These are phyloP conservation scores for Globisporangium irregulare DNA, from an alignment of 352 stramenopile genomes.

Conservation along the genomic window DNA sequence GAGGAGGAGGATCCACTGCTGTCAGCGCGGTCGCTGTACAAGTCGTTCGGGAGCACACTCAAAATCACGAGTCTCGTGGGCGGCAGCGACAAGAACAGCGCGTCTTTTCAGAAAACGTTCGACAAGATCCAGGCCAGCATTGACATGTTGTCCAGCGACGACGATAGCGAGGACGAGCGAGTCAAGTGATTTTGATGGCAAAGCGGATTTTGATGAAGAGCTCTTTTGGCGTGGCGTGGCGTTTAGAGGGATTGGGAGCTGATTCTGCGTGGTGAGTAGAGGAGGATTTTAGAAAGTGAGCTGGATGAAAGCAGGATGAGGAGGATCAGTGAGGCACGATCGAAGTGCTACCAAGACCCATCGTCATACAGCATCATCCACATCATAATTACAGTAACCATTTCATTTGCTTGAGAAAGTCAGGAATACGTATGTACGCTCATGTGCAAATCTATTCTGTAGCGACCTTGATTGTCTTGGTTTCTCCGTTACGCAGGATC, in stretches of 20 bases:
- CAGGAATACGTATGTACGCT: neutral
- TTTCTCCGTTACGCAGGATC: conserved; percentile 35
- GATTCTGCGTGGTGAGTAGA: neutral
- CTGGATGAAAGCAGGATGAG: neutral
- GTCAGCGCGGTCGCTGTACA: conserved; percentile 41
- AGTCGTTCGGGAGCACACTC: conserved; percentile 44
- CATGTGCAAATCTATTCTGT: conserved; percentile 27
- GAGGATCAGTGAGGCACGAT: neutral
- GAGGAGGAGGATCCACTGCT: conserved; percentile 39
- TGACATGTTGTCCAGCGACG: conserved; percentile 52
- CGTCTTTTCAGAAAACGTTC: conserved; percentile 52
- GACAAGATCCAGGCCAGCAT: conserved; percentile 60
- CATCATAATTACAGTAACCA: neutral
- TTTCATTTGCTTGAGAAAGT: neutral
- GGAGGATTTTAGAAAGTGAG: conserved; percentile 3
- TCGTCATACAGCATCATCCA: neutral
- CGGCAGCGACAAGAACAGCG: conserved; percentile 26
- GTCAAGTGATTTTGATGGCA: neutral
- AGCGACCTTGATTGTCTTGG: conserved; percentile 41
- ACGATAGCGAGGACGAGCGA: conserved; percentile 28
- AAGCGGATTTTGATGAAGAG: neutral
- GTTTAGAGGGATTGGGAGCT: neutral
- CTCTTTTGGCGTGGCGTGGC: neutral
- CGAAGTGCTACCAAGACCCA: neutral
- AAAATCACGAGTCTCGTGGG: conserved; percentile 44